Evolutionary conservation across 768 basidiomycete species (phyloP).

Genomic region (Wakefieldia striispora): DNA sequence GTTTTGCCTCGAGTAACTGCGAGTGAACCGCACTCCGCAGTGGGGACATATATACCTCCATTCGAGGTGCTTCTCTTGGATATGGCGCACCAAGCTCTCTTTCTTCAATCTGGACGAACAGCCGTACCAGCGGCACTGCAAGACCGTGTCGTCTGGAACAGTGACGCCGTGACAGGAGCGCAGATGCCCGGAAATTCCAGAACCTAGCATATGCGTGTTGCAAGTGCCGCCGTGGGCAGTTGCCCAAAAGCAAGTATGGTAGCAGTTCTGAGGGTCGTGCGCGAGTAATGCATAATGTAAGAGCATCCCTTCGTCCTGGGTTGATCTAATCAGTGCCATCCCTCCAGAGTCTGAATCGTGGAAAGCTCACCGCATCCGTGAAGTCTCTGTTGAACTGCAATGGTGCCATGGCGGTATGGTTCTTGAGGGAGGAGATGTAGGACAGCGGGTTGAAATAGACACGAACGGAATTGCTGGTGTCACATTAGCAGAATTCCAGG

Average conservation of each 20-base stretch:
- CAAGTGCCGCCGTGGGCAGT: neutral
- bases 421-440: neutral
- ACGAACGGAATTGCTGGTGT: slow-evolving; percentile 6
- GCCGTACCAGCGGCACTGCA: slow-evolving; percentile 20
- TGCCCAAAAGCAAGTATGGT: slow-evolving; percentile 20
- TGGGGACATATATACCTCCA: slow-evolving; percentile 11
- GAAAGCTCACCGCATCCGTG: slow-evolving; percentile 7
- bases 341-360: neutral
- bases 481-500: neutral
- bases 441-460: neutral
- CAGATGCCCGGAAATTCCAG: slow-evolving; percentile 21
- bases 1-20: slow-evolving; percentile 17
- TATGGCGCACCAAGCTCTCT: slow-evolving; percentile 28
- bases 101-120: slow-evolving; percentile 24
- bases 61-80: slow-evolving; percentile 26
- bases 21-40: slow-evolving; percentile 26
- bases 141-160: slow-evolving; percentile 4
- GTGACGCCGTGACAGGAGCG: slow-evolving; percentile 18
- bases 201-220: neutral
- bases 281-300: neutral
- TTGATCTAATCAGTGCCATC: neutral
- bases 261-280: slow-evolving; percentile 1
- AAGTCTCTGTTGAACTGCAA: neutral
- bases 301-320: slow-evolving; percentile 8
- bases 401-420: slow-evolving; percentile 3